phyloP scores from a whole-genome alignment of 169 alveolate genomes.

The Toxoplasma gondii region DNA sequence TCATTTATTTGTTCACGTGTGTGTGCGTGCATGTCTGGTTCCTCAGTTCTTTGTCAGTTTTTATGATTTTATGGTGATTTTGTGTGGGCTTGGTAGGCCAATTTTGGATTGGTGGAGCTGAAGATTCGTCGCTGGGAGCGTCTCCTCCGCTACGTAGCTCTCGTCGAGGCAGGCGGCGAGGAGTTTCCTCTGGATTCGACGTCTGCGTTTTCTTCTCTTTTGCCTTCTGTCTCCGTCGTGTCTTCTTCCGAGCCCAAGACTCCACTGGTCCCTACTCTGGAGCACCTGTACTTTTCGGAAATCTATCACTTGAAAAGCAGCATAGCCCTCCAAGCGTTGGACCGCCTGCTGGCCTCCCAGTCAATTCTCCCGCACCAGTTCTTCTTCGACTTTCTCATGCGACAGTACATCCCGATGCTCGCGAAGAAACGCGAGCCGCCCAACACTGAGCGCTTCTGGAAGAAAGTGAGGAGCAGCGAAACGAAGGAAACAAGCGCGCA shows the following conservation, averaged over 20 bases:
- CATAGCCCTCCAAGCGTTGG: slow-evolving; percentile 51
- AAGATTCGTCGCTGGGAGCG: slow-evolving; percentile 65
- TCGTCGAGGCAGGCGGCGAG: slow-evolving; percentile 55
- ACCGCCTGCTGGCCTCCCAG: slow-evolving; percentile 48
- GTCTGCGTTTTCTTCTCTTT: neutral
- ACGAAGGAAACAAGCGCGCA: neutral
- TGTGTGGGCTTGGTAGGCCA: neutral
- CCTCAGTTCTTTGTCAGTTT: too few relatives aligned
- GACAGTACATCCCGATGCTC: neutral
- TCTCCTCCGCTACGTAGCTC: slow-evolving; percentile 33
- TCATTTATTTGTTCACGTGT: too few relatives aligned
- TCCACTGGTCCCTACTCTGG: slow-evolving; percentile 43
- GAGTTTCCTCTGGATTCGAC: slow-evolving; percentile 51
- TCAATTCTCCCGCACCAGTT: slow-evolving; percentile 8
- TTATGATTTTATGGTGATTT: too few relatives aligned
- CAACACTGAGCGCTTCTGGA: slow-evolving; percentile 57
- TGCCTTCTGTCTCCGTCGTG: too few relatives aligned
- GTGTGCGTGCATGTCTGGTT: too few relatives aligned
- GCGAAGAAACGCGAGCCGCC: slow-evolving; percentile 41
- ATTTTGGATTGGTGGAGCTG: slow-evolving; percentile 61
- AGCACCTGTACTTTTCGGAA: slow-evolving; percentile 42
- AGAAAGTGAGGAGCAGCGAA: neutral
- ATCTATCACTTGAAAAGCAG: slow-evolving; percentile 46
- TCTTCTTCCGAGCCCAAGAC: neutral
- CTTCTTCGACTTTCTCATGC: slow-evolving; percentile 33